Base-by-base conservation (phyloP, 305 asterid genomes). In the Rubia peregrina region DNA sequence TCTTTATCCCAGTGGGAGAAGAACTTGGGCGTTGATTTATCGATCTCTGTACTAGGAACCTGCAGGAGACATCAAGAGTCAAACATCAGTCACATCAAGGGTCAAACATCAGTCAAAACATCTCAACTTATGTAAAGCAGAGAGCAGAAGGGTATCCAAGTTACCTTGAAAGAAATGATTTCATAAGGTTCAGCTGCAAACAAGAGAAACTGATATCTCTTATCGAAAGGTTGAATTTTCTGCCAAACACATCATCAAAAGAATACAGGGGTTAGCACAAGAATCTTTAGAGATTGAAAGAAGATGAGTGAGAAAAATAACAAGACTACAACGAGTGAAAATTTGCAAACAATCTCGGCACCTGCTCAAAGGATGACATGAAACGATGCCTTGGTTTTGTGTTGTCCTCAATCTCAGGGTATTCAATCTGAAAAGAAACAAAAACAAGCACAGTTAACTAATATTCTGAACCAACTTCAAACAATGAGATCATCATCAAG, bases 1-100 rank as follows among this genome's bases (percentile, higher is more conserved):
- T 94, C 99, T 44, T 96, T 96, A 82, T 89, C 98, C 99, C 98
- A 94, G 74, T 91, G 98, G 46, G 99, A 89, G 83, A 94, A 94
- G 87, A 94, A 94, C 76, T 94, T 94, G 67, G 99, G 96, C 65
- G 99, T 91, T 70, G 99, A 85, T 80, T 94, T 94, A 80, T 94
- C 99, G 24, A 94, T 85, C 86, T 94, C 99, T 17, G 80, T 86
- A 80, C 99, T 91, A 40, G 99, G 99, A 79, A 94, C 99, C 97
- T 94, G 73, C 69, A 65, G 70, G 70, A 76, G 49, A 8, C 11
- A 36, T 46, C 56, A 0, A 70, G 2, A 26, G 57, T 59, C n/a
- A n/a, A n/a, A n/a, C n/a, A n/a, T n/a, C n/a, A n/a, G n/a, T n/a
- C n/a, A n/a, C n/a, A n/a, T n/a, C n/a, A n/a, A n/a, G n/a, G n/a